phyloP scores from a whole-genome alignment of 805 yeast species.

The Zygoascus tannicola region DNA sequence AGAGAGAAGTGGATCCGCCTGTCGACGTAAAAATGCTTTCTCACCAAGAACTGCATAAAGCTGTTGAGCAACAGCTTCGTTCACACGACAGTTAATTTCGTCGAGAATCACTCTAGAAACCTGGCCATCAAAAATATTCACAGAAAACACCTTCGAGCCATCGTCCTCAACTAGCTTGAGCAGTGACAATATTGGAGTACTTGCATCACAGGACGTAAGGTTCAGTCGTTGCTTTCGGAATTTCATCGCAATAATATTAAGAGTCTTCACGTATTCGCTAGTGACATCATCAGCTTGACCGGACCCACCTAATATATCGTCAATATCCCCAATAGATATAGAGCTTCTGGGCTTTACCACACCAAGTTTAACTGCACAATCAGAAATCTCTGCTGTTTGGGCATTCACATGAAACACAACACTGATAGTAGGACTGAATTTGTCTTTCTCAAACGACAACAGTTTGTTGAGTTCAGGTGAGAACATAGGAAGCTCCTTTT shows the following conservation, averaged over 20 bases:
- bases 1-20: slow-evolving; percentile 70
- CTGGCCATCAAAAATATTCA: slow-evolving; percentile 45
- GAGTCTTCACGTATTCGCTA: slow-evolving; percentile 53
- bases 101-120: slow-evolving; percentile 50
- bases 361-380: slow-evolving; percentile 69
- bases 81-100: slow-evolving; percentile 74
- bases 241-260: slow-evolving; percentile 55
- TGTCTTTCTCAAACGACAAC: slow-evolving; percentile 50
- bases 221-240: slow-evolving; percentile 54
- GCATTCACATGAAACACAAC: slow-evolving; percentile 76
- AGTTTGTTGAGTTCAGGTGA: slow-evolving; percentile 54
- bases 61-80: slow-evolving; percentile 76
- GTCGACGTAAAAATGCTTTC: slow-evolving; percentile 76
- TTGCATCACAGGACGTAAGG: slow-evolving; percentile 35
- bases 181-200: slow-evolving; percentile 44
- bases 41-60: slow-evolving; percentile 71
- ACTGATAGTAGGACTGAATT: slow-evolving; percentile 57
- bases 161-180: slow-evolving; percentile 83
- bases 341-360: slow-evolving; percentile 53
- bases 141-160: slow-evolving; percentile 53
- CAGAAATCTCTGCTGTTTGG: slow-evolving; percentile 57
- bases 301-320: slow-evolving; percentile 9
- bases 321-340: slow-evolving; percentile 19
- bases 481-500: slow-evolving; percentile 54
- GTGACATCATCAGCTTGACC: slow-evolving; percentile 26